Evolutionary conservation across 1,139 yeast species (phyloP), one percentile per base, ranked within the genome.

Genomic region (Chernovozyma sophiae-reginae): DNA sequence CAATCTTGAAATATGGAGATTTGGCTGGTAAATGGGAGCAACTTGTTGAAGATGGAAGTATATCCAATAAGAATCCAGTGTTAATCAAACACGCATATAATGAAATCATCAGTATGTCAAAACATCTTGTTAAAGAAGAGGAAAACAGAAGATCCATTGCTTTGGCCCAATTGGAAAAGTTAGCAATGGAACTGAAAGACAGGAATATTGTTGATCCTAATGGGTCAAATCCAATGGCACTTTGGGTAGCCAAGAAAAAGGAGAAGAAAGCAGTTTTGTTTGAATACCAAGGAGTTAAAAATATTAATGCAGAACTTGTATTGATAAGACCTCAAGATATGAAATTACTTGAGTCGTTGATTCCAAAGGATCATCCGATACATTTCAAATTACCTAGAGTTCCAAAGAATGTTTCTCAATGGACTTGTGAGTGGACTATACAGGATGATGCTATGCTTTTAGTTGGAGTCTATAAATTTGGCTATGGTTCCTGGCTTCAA

Each of bases 401-500:
- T 12, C 86, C 95, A 14, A 90, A 90, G 61, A 80, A 82, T 19
- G 97, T 89, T 4, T 80, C 79, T 53, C 90, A 87, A 30, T 94
- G 99, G 99, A 75, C 79, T 39, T 86, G 96, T 52, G 80, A 78
- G 27, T 94, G 99, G 99, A 68, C 72, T 3, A 70, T 73, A 12
- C 75, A 70, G 30, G 96, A 94, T 55, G 99, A 94, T 58, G 84
- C 89, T 31, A 84, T 81, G 79, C 68, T 94, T 37, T 60, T 94
- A 44, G 78, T 85, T 30, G 99, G 99, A 45, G 85, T 92, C 24
- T 76, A 78, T 55, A 89, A 87, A 58, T 87, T 90, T 60, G 99
- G 99, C 0, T 92, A 87, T 55, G 98, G 98, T 16, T 83, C 96
- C 1, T 94, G 98, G 98, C 60, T 76, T 6, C 90, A 86, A 55